Evolutionary conservation across 2,329 filamentous ascomycete species (phyloP).

Genomic region (Dactylonectria macrodidyma): DNA sequence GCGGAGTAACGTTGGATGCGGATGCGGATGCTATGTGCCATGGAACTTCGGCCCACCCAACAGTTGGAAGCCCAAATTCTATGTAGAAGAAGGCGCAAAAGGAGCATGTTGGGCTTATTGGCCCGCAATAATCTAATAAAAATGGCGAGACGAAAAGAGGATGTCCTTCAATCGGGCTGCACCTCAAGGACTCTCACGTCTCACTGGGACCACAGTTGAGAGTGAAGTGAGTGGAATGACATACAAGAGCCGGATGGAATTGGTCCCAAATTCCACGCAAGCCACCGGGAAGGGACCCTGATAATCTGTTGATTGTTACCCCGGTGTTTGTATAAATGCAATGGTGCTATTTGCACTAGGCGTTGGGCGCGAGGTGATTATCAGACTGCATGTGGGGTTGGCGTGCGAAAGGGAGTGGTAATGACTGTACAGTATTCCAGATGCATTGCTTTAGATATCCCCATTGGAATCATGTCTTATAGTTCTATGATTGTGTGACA

Average conservation of each 20-base stretch:
- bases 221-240: background rate
- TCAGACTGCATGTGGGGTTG: constrained; percentile 6
- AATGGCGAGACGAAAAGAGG: constrained; percentile 1
- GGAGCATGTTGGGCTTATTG: too few relatives aligned
- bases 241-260: background rate
- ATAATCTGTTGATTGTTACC: constrained; percentile 6
- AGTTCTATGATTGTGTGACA: background rate
- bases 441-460: constrained; percentile 24
- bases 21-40: background rate
- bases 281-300: background rate
- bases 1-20: background rate
- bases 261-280: background rate
- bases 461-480: background rate
- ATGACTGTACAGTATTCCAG: constrained; percentile 23
- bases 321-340: constrained; percentile 18
- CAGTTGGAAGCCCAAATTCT: background rate
- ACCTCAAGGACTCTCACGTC: background rate
- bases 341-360: constrained; percentile 19
- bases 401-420: constrained; percentile 8
- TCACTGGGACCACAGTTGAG: background rate
- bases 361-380: constrained; percentile 27
- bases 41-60: background rate
- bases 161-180: background rate
- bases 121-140: background rate
- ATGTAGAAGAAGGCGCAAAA: background rate